phyloP scores from a whole-genome alignment of 1,139 yeast genomes.

The Yueomyces sp. region DNA sequence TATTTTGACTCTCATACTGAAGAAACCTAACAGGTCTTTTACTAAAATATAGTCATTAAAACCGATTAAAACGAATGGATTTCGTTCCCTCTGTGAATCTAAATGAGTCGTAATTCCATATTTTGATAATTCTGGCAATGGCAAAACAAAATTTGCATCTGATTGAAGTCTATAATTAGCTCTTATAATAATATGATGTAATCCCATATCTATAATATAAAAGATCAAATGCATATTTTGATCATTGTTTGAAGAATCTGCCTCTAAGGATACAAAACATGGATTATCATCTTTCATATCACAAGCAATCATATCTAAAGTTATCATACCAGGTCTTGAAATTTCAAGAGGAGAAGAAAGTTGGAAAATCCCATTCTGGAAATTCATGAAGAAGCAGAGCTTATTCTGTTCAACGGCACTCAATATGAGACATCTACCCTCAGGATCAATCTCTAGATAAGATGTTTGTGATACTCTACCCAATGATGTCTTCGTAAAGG shows the following conservation, averaged over 20 bases:
- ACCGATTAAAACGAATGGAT: constrained; percentile 45
- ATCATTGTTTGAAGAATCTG: constrained; percentile 26
- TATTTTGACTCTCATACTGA: constrained; percentile 32
- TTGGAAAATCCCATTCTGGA: constrained; percentile 31
- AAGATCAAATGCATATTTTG: constrained; percentile 34
- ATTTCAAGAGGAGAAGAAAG: constrained; percentile 71
- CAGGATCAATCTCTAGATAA: constrained; percentile 61
- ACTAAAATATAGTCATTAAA: constrained; percentile 35
- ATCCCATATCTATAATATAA: constrained; percentile 77
- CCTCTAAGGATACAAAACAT: constrained; percentile 66
- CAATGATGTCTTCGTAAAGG: constrained; percentile 65
- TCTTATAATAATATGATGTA: constrained; percentile 56
- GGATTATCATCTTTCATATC: constrained; percentile 80
- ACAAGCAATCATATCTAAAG: constrained; percentile 44
- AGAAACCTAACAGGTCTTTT: constrained; percentile 26
- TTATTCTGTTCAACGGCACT: constrained; percentile 66
- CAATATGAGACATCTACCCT: constrained; percentile 56
- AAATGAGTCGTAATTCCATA: constrained; percentile 11
- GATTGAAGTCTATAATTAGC: constrained; percentile 31
- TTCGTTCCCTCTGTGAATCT: constrained; percentile 12
- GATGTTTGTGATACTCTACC: constrained; percentile 69
- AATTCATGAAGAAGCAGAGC: constrained; percentile 47
- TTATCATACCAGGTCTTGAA: constrained; percentile 37
- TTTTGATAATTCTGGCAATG: constrained; percentile 16
- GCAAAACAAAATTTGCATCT: constrained; percentile 28